phyloP scores from a whole-genome alignment of 495 filamentous ascomycete species.

The Coniosporium apollinis region DNA sequence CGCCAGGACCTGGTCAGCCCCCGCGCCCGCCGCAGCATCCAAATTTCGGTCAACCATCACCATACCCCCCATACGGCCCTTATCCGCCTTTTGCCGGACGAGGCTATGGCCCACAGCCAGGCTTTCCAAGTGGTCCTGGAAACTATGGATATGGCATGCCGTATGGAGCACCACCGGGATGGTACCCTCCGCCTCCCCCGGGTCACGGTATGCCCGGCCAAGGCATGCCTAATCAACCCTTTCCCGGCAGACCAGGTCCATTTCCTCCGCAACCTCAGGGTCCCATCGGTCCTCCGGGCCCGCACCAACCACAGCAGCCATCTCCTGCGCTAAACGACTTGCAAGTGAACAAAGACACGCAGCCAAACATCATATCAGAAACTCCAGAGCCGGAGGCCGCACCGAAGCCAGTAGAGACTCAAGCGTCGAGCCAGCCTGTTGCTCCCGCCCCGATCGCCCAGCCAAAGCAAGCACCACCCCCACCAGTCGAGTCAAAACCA shows the following conservation, averaged over 20 bases:
- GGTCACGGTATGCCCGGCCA: conserved; percentile 11
- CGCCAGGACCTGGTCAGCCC: no score
- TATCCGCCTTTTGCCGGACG: conserved; percentile 25
- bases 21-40: conserved; percentile 13
- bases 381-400: no score
- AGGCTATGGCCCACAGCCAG: conserved; percentile 35
- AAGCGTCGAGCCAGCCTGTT: conserved; percentile 6
- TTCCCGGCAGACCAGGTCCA: conserved; percentile 35
- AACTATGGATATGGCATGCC: conserved; percentile 38
- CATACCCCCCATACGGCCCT: conserved; percentile 18
- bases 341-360: no score
- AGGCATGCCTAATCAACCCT: conserved; percentile 50
- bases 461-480: conserved; percentile 20
- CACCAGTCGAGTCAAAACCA: conserved; percentile 27
- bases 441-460: conserved; percentile 9
- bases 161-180: conserved; percentile 51
- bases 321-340: conserved; percentile 27
- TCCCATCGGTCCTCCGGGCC: conserved; percentile 28
- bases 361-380: no score
- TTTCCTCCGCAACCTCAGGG: conserved; percentile 17
- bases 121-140: conserved; percentile 42
- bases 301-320: conserved; percentile 33
- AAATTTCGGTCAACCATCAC: conserved; percentile 24
- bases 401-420: background rate
- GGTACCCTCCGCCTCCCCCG: conserved; percentile 52